Percentiles rank a stretch among this genome's conserved stretches.
phyloP scores from a whole-genome alignment of 2,329 filamentous ascomycete genomes.

The Ceratocystis lukuohia region DNA sequence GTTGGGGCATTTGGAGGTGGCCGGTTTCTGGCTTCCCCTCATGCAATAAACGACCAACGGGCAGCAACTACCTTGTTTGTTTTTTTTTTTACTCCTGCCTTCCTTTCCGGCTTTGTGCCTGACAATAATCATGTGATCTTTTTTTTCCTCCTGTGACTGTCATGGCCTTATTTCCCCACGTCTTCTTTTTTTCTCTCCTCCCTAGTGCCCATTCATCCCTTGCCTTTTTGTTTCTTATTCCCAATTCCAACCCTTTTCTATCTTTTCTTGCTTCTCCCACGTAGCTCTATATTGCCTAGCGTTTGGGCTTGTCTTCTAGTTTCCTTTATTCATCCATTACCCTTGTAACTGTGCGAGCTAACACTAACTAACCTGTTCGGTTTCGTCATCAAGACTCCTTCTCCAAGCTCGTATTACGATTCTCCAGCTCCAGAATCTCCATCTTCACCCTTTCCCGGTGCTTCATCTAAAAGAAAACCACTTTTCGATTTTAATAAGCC shows the following conservation, averaged over 20 bases:
- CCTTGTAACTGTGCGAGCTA: not conserved
- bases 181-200: not conserved
- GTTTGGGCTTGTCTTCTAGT: not conserved
- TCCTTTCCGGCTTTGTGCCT: not conserved
- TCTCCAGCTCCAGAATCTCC: not conserved
- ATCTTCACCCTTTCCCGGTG: not conserved
- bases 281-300: too few species aligned
- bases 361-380: not conserved
- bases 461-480: not conserved
- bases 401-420: constrained; percentile 4
- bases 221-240: not conserved
- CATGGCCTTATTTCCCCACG: constrained; percentile 2
- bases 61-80: constrained; percentile 4
- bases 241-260: constrained; percentile 1
- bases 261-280: not conserved
- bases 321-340: not conserved
- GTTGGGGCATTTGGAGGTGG: not conserved
- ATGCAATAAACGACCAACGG: not conserved
- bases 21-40: constrained; percentile 12
- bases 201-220: not conserved
- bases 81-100: constrained; percentile 1
- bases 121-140: constrained; percentile 7
- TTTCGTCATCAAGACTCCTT: constrained; percentile 5
- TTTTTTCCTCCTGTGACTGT: constrained; percentile 6
- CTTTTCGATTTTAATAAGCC: constrained; percentile 40